Evolutionary conservation across 768 basidiomycete species (phyloP).

Genomic region (Tephrocybe sp.): DNA sequence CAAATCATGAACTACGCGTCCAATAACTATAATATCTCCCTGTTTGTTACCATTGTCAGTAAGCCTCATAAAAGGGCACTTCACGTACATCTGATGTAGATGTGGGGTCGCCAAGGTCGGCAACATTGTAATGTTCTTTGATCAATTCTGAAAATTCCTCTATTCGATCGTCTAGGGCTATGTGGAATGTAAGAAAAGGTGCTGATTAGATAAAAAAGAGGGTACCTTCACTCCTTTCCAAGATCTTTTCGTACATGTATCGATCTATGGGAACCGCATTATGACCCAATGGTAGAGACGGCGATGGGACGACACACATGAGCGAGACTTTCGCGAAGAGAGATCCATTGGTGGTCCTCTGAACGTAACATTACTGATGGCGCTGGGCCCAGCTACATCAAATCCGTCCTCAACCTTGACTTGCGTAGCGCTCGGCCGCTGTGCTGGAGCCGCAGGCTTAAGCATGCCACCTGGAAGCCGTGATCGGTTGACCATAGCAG

Average conservation of each 20-base stretch:
- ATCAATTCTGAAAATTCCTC: conserved; percentile 82
- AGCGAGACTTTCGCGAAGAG: conserved; percentile 43
- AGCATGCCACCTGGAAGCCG: conserved; percentile 29
- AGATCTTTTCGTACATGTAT: conserved; percentile 94
- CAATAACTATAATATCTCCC: conserved; percentile 70
- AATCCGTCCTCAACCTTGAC: conserved; percentile 37
- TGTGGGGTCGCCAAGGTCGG: conserved; percentile 76
- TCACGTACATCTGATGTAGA: conserved; percentile 41
- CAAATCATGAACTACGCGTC: conserved; percentile 69
- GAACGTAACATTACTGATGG: conserved; percentile 33
- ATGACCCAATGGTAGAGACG: too few relatives aligned
- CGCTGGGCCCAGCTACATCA: conserved; percentile 25
- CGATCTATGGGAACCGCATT: conserved; percentile 49
- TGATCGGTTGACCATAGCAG: conserved; percentile 33
- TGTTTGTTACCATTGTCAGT: conserved; percentile 25
- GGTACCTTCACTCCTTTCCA: conserved; percentile 80
- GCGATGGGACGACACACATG: conserved; percentile 46
- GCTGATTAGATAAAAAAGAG: background rate
- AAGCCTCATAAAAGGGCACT: background rate
- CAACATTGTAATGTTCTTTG: conserved; percentile 64
- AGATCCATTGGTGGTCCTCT: conserved; percentile 37
- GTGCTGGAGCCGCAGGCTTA: conserved; percentile 18
- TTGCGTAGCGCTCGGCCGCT: conserved; percentile 18
- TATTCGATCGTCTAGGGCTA: conserved; percentile 85
- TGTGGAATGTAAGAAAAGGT: conserved; percentile 3